Evolutionary conservation across 2,329 filamentous ascomycete species (phyloP), one percentile per base, ranked within the genome.

Genomic region (Didymella glomerata): DNA sequence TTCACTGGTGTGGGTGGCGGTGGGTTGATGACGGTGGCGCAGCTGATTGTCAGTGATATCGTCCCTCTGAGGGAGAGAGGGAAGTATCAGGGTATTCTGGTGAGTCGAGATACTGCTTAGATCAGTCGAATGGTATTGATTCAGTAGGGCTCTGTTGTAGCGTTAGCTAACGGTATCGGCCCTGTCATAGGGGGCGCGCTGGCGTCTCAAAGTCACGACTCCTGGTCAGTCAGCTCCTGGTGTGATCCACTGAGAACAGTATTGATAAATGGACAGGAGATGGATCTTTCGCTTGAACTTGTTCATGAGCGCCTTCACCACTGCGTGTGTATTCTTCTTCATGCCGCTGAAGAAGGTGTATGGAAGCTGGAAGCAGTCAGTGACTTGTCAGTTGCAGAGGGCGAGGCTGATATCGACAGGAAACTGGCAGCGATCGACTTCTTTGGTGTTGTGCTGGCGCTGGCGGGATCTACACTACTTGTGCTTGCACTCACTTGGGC

Each of bases 1-100:
- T 69, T 71, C 24, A 83, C 86, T n/a, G 87, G 87, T 47, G 78
- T 89, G n/a, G 86, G 85, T 9, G 84, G 83, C 47, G 88, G 87
- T 2, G 87, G 87, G 13, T 82, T 89, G 48, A 83, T 81, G 54
- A 74, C 69, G 22, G 65, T 79, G 2, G 69, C 75, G 0, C 72
- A 75, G 67, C 75, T 79, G 20, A 77, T 77, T 20, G 72, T 78
- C 5, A 72, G 68, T 10, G 77, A 79, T 45, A 63, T 80, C 16
- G 71, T 76, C 0, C 77, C 73, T 7, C 56, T 80, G 2, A 65
- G 73, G 28, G 68, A 78, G n/a, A 66, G 77, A 28, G 77, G 77
- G 1, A 78, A 78, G 41, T 73, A 78, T 46, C 73, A 78, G 59
- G 78, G 78, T 14, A 72, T 68, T 32, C 42, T 68, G 4, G 66